Conservation (phyloP, 2,329 filamentous ascomycete species). For the Alternaria viburni region DNA sequence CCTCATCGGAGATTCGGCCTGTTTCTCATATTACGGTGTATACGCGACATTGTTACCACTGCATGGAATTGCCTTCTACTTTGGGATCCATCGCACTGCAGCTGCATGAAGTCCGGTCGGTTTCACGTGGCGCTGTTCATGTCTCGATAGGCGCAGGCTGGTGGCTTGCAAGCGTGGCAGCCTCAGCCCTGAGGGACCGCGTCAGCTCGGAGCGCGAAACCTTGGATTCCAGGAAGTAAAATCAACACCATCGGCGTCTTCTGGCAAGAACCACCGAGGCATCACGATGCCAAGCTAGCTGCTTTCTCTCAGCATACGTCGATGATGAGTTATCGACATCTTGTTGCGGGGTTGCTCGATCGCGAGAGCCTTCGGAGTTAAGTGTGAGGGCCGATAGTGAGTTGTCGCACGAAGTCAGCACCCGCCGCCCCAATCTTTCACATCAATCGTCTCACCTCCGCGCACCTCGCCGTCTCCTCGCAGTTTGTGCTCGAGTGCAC, state of each 20-base stretch:
- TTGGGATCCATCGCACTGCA: not conserved
- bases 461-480: not conserved
- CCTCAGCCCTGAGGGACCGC: not conserved
- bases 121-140: not conserved
- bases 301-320: not conserved
- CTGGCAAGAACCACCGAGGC: not conserved
- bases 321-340: not conserved
- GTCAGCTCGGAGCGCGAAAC: not conserved
- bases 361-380: not conserved
- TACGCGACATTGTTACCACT: not conserved
- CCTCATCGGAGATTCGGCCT: not conserved
- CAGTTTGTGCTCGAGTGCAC: not conserved
- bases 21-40: not conserved
- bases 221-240: not conserved
- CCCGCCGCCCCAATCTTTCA: not conserved
- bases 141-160: not conserved
- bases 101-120: not conserved
- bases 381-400: not conserved
- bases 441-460: not conserved
- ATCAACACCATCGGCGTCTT: constrained; percentile 3
- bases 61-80: not conserved
- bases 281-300: not conserved
- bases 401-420: not conserved
- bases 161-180: not conserved
- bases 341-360: not conserved